phyloP scores from a whole-genome alignment of 2,329 filamentous ascomycete species.

The Pseudocercospora pini-densiflorae region DNA sequence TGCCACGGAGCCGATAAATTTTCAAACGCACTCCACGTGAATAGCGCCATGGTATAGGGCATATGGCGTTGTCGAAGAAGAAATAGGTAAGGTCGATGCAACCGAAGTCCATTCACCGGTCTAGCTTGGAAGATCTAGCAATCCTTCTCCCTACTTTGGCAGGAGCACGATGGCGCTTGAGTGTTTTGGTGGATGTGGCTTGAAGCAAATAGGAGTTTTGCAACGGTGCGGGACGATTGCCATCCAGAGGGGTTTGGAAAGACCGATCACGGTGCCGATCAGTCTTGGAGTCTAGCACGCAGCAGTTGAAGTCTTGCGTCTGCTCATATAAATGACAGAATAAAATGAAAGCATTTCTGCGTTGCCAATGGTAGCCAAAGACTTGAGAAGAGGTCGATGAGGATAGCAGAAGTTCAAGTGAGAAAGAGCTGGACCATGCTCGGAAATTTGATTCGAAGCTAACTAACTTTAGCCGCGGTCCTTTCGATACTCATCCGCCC shows the following conservation, averaged over 20 bases:
- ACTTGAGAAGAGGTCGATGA: background rate
- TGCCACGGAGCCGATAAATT: background rate
- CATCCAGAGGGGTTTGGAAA: background rate
- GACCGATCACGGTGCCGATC: background rate
- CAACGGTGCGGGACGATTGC: background rate
- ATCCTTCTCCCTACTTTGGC: slow-evolving; percentile 6
- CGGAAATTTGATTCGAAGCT: background rate
- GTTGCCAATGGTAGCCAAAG: background rate
- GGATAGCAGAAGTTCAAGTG: background rate
- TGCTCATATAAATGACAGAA: too few species aligned
- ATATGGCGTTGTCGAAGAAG: background rate
- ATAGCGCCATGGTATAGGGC: slow-evolving; percentile 1
- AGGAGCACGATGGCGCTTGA: background rate
- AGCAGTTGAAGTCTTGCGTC: too few species aligned
- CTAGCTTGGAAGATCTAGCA: background rate
- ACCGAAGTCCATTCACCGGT: background rate
- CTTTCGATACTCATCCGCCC: background rate
- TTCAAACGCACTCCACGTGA: background rate
- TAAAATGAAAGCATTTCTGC: too few species aligned
- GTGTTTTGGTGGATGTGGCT: slow-evolving; percentile 7
- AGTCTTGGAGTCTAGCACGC: too few species aligned
- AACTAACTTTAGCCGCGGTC: background rate
- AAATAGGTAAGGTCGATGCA: background rate
- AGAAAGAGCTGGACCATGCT: background rate
- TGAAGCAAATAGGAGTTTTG: slow-evolving; percentile 5